Evolutionary conservation across 1,284 basidiomycete genomes (phyloP).

Genomic region (Cryptococcus sp.): DNA sequence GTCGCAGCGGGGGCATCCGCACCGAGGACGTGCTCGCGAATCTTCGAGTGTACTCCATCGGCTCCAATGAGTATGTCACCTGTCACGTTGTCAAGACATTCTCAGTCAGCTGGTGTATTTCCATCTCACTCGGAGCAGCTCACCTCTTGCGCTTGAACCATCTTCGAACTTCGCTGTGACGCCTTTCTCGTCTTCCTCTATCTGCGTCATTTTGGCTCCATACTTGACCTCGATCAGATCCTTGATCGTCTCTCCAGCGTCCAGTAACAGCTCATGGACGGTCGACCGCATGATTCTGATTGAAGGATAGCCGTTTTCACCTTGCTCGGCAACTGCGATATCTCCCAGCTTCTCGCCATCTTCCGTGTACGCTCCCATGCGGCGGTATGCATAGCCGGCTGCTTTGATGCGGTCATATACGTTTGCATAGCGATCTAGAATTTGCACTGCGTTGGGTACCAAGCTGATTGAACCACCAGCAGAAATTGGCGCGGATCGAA

Average conservation of each 20-base stretch:
- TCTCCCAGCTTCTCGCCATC: conserved; percentile 24
- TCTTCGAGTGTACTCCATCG: conserved; percentile 29
- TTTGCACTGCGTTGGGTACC: conserved; percentile 21
- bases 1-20: conserved; percentile 9
- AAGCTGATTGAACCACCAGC: conserved; percentile 29
- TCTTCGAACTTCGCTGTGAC: conserved; percentile 25
- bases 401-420: conserved; percentile 21
- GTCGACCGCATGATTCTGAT: conserved; percentile 24
- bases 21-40: conserved; percentile 29
- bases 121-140: conserved; percentile 1
- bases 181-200: conserved; percentile 23
- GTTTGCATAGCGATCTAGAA: conserved; percentile 23
- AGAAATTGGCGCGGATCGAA: conserved; percentile 12
- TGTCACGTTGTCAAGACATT: conserved; percentile 4
- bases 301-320: conserved; percentile 13
- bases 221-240: conserved; percentile 21
- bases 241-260: conserved; percentile 8
- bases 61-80: conserved; percentile 29
- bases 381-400: conserved; percentile 19
- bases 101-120: background rate
- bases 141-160: conserved; percentile 16
- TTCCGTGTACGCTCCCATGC: conserved; percentile 15
- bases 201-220: conserved; percentile 9
- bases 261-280: conserved; percentile 24
- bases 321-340: conserved; percentile 14